phyloP scores from a whole-genome alignment of 169 alveolate genomes.

The Eimeria maxima region DNA sequence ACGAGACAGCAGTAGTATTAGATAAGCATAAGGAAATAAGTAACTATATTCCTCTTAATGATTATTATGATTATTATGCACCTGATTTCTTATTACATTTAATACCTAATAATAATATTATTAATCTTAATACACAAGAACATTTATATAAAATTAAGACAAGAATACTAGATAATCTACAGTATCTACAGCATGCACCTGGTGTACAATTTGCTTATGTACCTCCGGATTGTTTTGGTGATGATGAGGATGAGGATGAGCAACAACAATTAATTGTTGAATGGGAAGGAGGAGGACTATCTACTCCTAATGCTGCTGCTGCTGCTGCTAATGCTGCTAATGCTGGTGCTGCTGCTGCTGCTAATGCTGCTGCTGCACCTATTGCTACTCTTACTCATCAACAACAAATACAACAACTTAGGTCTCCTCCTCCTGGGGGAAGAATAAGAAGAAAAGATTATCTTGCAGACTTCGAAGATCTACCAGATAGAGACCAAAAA shows the following conservation, averaged over 20 bases:
- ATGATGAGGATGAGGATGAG: constrained; percentile 81
- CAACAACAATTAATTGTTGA: constrained; percentile 73
- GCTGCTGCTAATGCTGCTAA: no score
- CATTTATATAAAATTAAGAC: constrained; percentile 95
- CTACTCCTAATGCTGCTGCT: constrained; percentile 28
- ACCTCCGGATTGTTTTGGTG: constrained; percentile 84
- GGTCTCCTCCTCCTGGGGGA: not conserved
- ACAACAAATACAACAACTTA: no score
- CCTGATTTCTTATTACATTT: constrained; percentile 98
- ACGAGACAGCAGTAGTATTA: constrained; percentile 98
- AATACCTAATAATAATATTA: constrained; percentile 94
- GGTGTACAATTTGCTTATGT: constrained; percentile 85
- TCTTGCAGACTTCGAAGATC: constrained; percentile 69
- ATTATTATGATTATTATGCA: constrained; percentile 97
- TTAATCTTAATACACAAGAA: constrained; percentile 97
- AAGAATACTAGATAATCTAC: constrained; percentile 95
- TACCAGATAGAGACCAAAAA: constrained; percentile 79
- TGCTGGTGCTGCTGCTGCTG: not conserved
- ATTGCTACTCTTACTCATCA: no score
- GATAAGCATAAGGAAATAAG: constrained; percentile 94
- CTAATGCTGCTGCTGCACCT: not conserved
- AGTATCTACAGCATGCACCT: constrained; percentile 91
- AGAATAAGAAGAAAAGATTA: constrained; percentile 75
- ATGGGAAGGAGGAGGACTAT: constrained; percentile 83
- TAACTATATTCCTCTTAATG: constrained; percentile 93